A percentile compares a stretch with the other conserved stretches of the same genome.
Conservation (phyloP, 2,329 filamentous ascomycete species). For the Colletotrichum lindemuthianum region DNA sequence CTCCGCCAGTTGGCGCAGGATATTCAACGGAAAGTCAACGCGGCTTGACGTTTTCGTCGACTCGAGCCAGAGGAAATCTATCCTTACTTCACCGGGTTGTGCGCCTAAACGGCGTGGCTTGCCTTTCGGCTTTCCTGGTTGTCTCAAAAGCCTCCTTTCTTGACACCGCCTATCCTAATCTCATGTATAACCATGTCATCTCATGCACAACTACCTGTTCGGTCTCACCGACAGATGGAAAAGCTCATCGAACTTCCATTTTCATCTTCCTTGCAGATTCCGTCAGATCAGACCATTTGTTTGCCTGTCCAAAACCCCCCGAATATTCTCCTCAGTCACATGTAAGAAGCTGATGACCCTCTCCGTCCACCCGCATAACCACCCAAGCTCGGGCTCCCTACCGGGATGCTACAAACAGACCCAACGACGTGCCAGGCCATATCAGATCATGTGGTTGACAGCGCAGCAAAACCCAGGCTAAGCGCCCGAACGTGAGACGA, state of each 20-base stretch:
- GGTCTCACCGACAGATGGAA: not conserved
- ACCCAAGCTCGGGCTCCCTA: not conserved
- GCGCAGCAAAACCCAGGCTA: constrained; percentile 2
- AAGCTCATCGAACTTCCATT: constrained; percentile 9
- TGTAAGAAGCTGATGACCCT: not conserved
- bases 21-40: not conserved
- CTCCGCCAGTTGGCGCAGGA: not conserved
- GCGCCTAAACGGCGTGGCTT: not conserved
- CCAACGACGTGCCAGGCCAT: constrained; percentile 9
- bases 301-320: not conserved
- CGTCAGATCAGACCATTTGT: not conserved
- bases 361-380: too few relatives aligned
- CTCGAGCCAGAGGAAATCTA: not conserved
- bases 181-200: too few relatives aligned
- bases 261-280: not conserved
- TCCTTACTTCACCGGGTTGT: too few relatives aligned
- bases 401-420: not conserved
- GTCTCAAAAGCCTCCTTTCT: not conserved
- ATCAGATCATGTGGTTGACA: constrained; percentile 10
- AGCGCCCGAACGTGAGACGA: constrained; percentile 15
- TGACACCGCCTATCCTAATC: not conserved
- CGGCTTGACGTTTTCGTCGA: not conserved
- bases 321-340: not conserved
- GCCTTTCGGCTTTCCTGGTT: not conserved
- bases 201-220: too few relatives aligned